Conservation (phyloP, 129 eudicot species). For the Flaveria bidentis region DNA sequence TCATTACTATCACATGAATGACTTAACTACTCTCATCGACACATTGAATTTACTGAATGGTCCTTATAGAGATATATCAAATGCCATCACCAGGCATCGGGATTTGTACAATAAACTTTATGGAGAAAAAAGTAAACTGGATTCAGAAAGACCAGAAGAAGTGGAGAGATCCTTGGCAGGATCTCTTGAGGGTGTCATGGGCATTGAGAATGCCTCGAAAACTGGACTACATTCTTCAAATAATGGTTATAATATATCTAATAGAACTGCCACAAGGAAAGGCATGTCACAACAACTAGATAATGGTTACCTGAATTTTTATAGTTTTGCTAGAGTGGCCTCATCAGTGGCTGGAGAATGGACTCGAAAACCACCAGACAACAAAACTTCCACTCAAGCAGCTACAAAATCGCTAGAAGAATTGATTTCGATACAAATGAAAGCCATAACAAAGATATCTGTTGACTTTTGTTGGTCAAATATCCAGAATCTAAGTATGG, state of each 20-base stretch:
- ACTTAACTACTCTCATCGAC: slow-evolving; percentile 51
- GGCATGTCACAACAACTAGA: slow-evolving; percentile 22
- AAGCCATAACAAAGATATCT: slow-evolving; percentile 53
- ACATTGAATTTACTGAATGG: slow-evolving; percentile 45
- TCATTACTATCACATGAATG: slow-evolving; percentile 63
- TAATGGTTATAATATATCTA: slow-evolving; percentile 18
- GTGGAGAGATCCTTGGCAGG: background rate
- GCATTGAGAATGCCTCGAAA: slow-evolving; percentile 23
- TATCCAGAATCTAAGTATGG: slow-evolving; percentile 42
- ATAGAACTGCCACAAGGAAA: slow-evolving; percentile 28
- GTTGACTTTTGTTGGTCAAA: slow-evolving; percentile 78
- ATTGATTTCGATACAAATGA: slow-evolving; percentile 61
- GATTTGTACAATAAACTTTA: slow-evolving; percentile 34
- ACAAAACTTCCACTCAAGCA: slow-evolving; percentile 35
- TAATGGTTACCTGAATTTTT: slow-evolving; percentile 51
- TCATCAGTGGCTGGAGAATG: slow-evolving; percentile 58
- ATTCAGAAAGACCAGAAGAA: slow-evolving; percentile 29
- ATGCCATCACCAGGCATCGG: slow-evolving; percentile 58
- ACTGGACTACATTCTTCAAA: slow-evolving; percentile 22
- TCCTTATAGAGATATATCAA: slow-evolving; percentile 43
- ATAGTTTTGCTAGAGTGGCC: slow-evolving; percentile 76
- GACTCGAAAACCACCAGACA: slow-evolving; percentile 56
- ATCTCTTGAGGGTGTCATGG: slow-evolving; percentile 36
- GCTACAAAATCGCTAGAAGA: slow-evolving; percentile 59
- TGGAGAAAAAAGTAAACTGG: slow-evolving; percentile 47